These are phyloP conservation scores for Oemleria cerasiformis DNA, from an alignment of 306 rosid species.

Conservation along the genomic window DNA sequence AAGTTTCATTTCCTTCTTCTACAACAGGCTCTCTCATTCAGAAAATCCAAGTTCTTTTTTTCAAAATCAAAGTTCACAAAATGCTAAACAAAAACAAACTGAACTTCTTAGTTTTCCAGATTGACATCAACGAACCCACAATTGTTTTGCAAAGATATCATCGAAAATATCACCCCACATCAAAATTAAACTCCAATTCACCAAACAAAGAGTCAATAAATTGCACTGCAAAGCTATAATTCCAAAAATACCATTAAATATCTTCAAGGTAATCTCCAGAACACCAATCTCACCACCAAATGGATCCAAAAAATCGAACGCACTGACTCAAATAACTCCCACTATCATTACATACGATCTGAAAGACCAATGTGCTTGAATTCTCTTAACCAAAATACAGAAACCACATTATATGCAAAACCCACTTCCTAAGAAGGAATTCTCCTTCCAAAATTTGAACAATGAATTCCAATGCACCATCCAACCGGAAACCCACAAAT, in stretches of 20 bases:
- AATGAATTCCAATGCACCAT: background rate
- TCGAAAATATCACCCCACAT: background rate
- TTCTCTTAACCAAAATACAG: background rate
- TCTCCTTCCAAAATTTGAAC: background rate
- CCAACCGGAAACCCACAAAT: background rate
- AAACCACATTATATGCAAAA: conserved; percentile 18
- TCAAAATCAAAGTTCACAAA: conserved; percentile 23
- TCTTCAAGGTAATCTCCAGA: background rate
- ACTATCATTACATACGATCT: background rate
- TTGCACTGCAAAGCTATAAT: background rate
- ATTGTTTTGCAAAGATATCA: background rate
- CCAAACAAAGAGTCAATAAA: background rate
- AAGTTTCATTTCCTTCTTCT: conserved; percentile 54
- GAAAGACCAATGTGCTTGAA: conserved; percentile 25
- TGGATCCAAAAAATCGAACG: background rate
- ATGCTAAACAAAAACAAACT: background rate
- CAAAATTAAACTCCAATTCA: background rate
- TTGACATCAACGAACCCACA: conserved; percentile 2
- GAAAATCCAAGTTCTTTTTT: conserved; percentile 7
- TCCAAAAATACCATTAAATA: background rate
- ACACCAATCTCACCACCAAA: conserved; percentile 10
- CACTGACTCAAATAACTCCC: conserved; percentile 7
- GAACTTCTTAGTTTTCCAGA: conserved; percentile 2
- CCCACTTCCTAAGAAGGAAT: conserved; percentile 14
- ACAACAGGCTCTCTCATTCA: conserved; percentile 27